A percentile compares a stretch with the other conserved stretches of the same genome.
Conservation (phyloP, 169 alveolate genomes). For the Plasmodium billcollinsi region DNA sequence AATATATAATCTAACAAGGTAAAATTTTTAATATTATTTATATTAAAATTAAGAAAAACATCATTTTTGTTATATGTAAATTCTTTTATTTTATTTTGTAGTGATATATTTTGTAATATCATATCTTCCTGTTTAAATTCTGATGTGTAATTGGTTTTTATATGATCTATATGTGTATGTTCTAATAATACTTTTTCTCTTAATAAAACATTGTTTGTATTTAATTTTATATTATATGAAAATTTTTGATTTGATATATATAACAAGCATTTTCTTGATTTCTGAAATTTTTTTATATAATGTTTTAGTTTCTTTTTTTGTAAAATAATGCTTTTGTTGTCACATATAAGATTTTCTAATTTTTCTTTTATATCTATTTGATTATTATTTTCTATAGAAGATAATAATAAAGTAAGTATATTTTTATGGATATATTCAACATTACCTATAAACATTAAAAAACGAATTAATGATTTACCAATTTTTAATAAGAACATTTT, state of each 20-base stretch:
- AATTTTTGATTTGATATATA: neutral
- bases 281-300: neutral
- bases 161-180: neutral
- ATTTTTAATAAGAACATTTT: constrained; percentile 28
- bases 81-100: neutral
- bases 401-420: constrained; percentile 30
- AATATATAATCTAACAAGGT: constrained; percentile 42
- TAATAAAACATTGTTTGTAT: too few species aligned
- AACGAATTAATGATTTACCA: constrained; percentile 35
- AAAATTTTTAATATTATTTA: neutral
- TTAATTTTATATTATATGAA: neutral
- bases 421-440: constrained; percentile 62
- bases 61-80: neutral
- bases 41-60: neutral
- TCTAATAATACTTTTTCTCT: neutral
- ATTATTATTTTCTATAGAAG: constrained; percentile 25
- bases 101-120: neutral
- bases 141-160: too few species aligned
- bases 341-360: neutral
- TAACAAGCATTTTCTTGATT: constrained; percentile 6
- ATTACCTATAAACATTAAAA: constrained; percentile 56
- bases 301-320: constrained; percentile 22
- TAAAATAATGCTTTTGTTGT: constrained; percentile 10
- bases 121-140: neutral
- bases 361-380: constrained; percentile 25